These are phyloP conservation scores for Aurantiochytrium sp. DNA, from an alignment of 108 stramenopile species.

Conservation along the genomic window DNA sequence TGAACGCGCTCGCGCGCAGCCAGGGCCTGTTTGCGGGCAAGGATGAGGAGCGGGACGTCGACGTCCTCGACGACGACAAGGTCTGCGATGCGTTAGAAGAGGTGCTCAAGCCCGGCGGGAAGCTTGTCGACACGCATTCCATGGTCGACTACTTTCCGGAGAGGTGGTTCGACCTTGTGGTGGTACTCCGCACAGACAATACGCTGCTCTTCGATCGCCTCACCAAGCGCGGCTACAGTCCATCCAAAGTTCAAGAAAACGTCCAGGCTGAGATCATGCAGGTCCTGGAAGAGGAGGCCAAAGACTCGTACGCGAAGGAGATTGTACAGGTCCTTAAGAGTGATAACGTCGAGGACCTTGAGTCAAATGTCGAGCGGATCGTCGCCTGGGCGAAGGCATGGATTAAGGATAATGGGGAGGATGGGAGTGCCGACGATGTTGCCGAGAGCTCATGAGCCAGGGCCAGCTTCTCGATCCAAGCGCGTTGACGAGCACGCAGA, in stretches of 20 bases:
- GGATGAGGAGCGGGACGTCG: constrained; percentile 73
- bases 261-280: constrained; percentile 80
- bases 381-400: constrained; percentile 12
- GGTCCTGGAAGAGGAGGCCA: constrained; percentile 77
- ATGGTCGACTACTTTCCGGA: constrained; percentile 84
- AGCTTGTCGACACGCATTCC: constrained; percentile 81
- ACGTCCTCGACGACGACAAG: constrained; percentile 75
- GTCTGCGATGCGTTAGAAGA: constrained; percentile 45
- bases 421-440: not conserved
- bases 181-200: constrained; percentile 71
- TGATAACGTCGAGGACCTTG: constrained; percentile 12
- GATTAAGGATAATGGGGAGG: not conserved
- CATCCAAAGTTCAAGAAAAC: constrained; percentile 78
- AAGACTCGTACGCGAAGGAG: constrained; percentile 68
- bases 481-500: too few species aligned
- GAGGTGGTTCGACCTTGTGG: constrained; percentile 86
- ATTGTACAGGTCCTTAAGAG: constrained; percentile 57
- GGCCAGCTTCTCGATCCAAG: too few species aligned
- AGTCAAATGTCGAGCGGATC: constrained; percentile 24
- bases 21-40: not conserved
- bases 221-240: constrained; percentile 67
- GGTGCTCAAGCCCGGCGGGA: constrained; percentile 42
- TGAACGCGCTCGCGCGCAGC: not conserved
- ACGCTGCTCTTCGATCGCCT: constrained; percentile 80
- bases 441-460: too few species aligned